phyloP scores from a whole-genome alignment of 345 rosid genomes.

The Gossypium stocksii region DNA sequence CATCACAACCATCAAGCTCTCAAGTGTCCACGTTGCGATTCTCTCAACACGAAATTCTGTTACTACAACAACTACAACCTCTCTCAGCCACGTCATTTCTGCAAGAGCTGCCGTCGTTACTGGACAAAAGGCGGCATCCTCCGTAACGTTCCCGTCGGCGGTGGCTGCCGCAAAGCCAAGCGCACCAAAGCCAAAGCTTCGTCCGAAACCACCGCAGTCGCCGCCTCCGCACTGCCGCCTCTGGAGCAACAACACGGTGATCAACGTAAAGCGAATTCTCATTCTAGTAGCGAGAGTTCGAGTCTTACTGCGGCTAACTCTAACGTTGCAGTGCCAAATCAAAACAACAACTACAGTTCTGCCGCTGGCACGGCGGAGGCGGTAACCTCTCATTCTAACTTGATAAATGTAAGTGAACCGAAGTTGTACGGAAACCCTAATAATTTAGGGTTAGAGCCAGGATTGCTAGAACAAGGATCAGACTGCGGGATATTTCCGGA shows the following conservation, averaged over 20 bases:
- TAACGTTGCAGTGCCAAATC: constrained; percentile 14
- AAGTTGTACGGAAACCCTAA: constrained; percentile 23
- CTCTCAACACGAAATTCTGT: constrained; percentile 89
- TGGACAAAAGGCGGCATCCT: constrained; percentile 99
- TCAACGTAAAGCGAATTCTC: constrained; percentile 35
- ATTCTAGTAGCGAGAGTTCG: constrained; percentile 81
- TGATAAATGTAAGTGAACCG: constrained; percentile 20
- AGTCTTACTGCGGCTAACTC: constrained; percentile 65
- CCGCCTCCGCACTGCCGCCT: neutral
- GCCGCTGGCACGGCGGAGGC: constrained; percentile 24
- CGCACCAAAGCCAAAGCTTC: constrained; percentile 49
- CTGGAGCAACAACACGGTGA: constrained; percentile 21
- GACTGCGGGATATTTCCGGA: constrained; percentile 68
- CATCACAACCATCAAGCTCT: constrained; percentile 65
- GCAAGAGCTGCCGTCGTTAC: constrained; percentile 93
- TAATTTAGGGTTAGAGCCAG: constrained; percentile 40
- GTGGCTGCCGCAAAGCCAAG: constrained; percentile 74
- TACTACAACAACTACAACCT: constrained; percentile 98
- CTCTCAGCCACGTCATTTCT: constrained; percentile 98
- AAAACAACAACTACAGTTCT: constrained; percentile 4
- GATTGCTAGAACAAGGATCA: constrained; percentile 47
- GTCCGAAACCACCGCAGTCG: constrained; percentile 4
- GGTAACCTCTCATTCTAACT: constrained; percentile 38
- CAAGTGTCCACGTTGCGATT: constrained; percentile 93
- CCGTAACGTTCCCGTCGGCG: constrained; percentile 95